A percentile compares a stretch with the other conserved stretches of the same genome.
phyloP scores from a whole-genome alignment of 768 basidiomycete species.

The Trametes sanguinea region DNA sequence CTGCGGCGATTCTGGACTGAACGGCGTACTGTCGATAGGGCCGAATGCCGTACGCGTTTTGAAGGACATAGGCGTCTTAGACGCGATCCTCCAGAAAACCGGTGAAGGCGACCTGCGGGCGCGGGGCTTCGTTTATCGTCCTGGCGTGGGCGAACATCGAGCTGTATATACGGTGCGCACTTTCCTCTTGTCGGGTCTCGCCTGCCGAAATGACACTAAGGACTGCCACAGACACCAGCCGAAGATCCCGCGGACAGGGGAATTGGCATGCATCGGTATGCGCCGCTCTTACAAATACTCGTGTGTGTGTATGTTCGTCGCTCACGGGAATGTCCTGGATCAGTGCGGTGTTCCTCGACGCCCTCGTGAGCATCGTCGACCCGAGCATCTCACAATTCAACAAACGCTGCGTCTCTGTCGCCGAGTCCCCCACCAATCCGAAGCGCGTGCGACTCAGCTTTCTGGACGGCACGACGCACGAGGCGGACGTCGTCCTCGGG shows the following conservation, averaged over 20 bases:
- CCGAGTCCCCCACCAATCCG: slow-evolving; percentile 26
- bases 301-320: too few relatives aligned
- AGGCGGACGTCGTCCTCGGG: slow-evolving; percentile 51
- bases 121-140: slow-evolving; percentile 43
- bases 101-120: slow-evolving; percentile 36
- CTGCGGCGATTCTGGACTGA: too few relatives aligned
- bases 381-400: slow-evolving; percentile 47
- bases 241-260: slow-evolving; percentile 38
- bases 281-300: background rate
- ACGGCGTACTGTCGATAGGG: too few relatives aligned
- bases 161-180: slow-evolving; percentile 44
- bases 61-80: slow-evolving; percentile 44
- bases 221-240: slow-evolving; percentile 35
- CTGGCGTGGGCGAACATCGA: slow-evolving; percentile 44
- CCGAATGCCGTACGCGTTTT: slow-evolving; percentile 53
- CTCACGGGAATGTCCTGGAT: background rate
- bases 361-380: slow-evolving; percentile 46
- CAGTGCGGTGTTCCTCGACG: slow-evolving; percentile 53
- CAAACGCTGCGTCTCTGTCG: slow-evolving; percentile 44
- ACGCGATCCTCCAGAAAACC: slow-evolving; percentile 41
- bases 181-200: background rate
- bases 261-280: slow-evolving; percentile 48
- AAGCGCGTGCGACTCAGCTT: slow-evolving; percentile 42
- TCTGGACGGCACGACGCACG: slow-evolving; percentile 47
- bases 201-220: background rate